phyloP scores from a whole-genome alignment of 257 asterid genomes.

The Jacaranda copaia region DNA sequence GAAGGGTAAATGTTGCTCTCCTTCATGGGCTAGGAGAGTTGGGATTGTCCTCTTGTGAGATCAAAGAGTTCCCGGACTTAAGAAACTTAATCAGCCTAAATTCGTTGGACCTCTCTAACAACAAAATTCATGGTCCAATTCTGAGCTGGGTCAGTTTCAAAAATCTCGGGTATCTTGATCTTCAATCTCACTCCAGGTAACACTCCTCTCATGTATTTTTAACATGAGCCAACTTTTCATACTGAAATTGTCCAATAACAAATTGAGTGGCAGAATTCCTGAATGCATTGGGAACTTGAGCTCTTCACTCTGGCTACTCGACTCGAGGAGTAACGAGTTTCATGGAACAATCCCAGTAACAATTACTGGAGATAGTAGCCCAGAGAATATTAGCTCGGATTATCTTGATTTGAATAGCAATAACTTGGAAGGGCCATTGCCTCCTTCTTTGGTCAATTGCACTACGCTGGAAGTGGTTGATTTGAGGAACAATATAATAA shows the following conservation, averaged over 20 bases:
- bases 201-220: neutral
- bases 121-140: conserved; percentile 12
- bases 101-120: neutral
- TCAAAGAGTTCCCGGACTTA: conserved; percentile 9
- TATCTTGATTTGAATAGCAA: neutral
- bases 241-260: neutral
- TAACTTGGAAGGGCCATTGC: conserved; percentile 13
- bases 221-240: neutral
- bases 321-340: conserved; percentile 12
- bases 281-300: conserved; percentile 4
- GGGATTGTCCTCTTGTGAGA: conserved; percentile 3
- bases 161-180: neutral
- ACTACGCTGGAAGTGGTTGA: conserved; percentile 2
- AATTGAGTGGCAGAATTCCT: neutral
- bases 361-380: neutral
- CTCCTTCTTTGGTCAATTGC: conserved; percentile 11
- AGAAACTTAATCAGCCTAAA: neutral
- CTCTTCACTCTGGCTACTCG: neutral
- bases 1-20: conserved; percentile 5
- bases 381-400: neutral
- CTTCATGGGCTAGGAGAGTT: neutral
- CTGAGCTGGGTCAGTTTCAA: neutral
- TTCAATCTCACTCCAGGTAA: neutral
- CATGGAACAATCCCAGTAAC: neutral
- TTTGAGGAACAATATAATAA: neutral